Conservation (phyloP, 2,329 filamentous ascomycete genomes). For the Fusarium virguliforme region DNA sequence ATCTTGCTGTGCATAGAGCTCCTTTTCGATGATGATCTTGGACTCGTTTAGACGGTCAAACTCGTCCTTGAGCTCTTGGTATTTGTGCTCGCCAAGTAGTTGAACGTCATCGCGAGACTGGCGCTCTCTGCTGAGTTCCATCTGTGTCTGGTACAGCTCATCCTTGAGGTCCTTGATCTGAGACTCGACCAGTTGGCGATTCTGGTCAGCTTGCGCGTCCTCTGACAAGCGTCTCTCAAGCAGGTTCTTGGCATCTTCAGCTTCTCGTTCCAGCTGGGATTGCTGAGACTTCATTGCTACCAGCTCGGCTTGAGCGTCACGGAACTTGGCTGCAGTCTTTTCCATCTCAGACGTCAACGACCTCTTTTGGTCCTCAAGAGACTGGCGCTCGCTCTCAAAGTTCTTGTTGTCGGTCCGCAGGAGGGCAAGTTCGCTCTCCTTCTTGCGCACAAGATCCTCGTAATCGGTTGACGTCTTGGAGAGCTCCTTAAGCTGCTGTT, state of each 20-base stretch:
- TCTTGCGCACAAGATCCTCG: slow-evolving; percentile 92
- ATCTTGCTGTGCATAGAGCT: slow-evolving; percentile 96
- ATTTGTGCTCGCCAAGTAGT: slow-evolving; percentile 91
- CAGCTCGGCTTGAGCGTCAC: slow-evolving; percentile 89
- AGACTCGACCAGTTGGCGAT: slow-evolving; percentile 84
- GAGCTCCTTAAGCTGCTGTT: slow-evolving; percentile 88
- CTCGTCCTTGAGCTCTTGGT: slow-evolving; percentile 84
- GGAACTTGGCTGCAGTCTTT: slow-evolving; percentile 80
- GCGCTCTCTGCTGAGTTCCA: slow-evolving; percentile 89
- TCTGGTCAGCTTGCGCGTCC: slow-evolving; percentile 87
- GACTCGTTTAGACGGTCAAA: slow-evolving; percentile 90
- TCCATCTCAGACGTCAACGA: slow-evolving; percentile 83
- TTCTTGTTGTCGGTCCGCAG: slow-evolving; percentile 88
- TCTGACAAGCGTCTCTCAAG: slow-evolving; percentile 92
- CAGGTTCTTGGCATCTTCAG: slow-evolving; percentile 87
- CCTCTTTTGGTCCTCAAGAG: slow-evolving; percentile 84
- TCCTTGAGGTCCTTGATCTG: slow-evolving; percentile 91
- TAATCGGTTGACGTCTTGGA: slow-evolving; percentile 95
- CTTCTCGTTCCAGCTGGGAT: slow-evolving; percentile 87
- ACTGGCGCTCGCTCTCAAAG: slow-evolving; percentile 84
- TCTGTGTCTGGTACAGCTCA: slow-evolving; percentile 87
- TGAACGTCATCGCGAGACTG: slow-evolving; percentile 96
- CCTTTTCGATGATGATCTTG: slow-evolving; percentile 98
- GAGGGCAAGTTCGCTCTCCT: slow-evolving; percentile 92
- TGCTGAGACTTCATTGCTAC: slow-evolving; percentile 90